Conservation (phyloP, 2,329 filamentous ascomycete species). For the Ophiostoma sp. region DNA sequence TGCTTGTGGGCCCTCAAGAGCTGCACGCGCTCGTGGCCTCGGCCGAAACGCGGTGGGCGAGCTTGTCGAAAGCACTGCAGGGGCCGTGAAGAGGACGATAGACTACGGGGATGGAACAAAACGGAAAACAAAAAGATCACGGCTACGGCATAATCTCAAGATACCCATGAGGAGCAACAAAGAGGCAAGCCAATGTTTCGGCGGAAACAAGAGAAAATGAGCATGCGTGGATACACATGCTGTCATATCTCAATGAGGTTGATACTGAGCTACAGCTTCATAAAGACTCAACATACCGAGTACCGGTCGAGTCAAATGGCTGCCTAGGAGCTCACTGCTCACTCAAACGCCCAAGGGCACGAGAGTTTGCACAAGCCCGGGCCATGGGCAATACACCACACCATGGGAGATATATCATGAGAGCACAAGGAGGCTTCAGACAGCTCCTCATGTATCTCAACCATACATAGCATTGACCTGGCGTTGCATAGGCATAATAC, state of each 20-base stretch:
- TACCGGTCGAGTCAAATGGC: too few species aligned
- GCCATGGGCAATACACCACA: not conserved
- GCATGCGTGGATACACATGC: too few species aligned
- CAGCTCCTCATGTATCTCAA: not conserved
- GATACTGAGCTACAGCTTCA: too few species aligned
- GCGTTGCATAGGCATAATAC: not conserved
- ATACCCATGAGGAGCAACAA: slow-evolving; percentile 5
- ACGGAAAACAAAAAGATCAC: not conserved
- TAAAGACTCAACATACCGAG: too few species aligned
- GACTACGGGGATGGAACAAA: not conserved
- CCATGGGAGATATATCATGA: not conserved
- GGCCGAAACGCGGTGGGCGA: slow-evolving; percentile 65
- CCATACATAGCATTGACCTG: not conserved
- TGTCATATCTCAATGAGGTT: too few species aligned
- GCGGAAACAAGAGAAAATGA: not conserved
- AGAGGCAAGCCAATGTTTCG: slow-evolving; percentile 20
- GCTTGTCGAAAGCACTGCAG: slow-evolving; percentile 49
- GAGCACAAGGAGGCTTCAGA: not conserved
- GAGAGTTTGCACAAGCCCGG: too few species aligned
- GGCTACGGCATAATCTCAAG: not conserved
- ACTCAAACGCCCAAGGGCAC: too few species aligned
- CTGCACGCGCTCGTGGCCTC: slow-evolving; percentile 60
- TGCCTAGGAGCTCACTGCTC: not conserved
- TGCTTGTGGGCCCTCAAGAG: slow-evolving; percentile 63
- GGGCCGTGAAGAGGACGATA: not conserved